Base-by-base conservation (phyloP, 768 basidiomycete species). In the Suillus brevipes region DNA sequence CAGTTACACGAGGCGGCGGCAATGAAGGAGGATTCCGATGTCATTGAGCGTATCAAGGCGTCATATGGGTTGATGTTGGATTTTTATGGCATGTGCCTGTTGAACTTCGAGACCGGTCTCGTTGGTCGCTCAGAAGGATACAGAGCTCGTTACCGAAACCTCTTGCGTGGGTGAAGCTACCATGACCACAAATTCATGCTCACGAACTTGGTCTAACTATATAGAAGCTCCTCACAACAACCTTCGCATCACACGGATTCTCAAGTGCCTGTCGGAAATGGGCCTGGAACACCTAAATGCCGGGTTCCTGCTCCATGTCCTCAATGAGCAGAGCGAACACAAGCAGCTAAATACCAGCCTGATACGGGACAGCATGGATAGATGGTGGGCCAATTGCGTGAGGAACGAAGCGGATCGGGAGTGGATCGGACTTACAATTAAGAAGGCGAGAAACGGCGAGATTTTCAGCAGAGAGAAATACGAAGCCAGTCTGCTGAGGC, bases 61-160 rank as follows among this genome's bases (percentile, higher is more conserved):
- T 91, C 90, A 23, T 92, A 91, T 74, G 78, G 75, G 66, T 82
- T 92, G 69, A 90, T 94, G 88, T 83, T 92, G 34, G 88, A 89
- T 73, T 92, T 92, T 77, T 92, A 90, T 71, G 91, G 90, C 28
- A 90, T 92, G 88, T 79, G 80, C 36, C 82, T 92, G 38, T 75
- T 86, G 47, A 83, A 83, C 42, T 69, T 76, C 31, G 82, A 85
- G 47, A 86, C 88, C 0, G 90, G 90, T 4, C 80, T 88, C 31
- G 69, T 92, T 18, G 81, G 80, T 37, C 86, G 90, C 45, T 77
- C 79, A 20, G 73, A 79, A 56, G 82, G 86, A 69, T 88, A 82
- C 70, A 72, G 64, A n/a, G 67, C 80, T 20, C 82, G 88, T 65
- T 92, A 90, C 71, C 71, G 72, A 40, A 91, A 94, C 70, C 85